These are phyloP conservation scores for Pulveroboletus ravenelii DNA, from an alignment of 768 basidiomycete genomes.

Conservation along the genomic window DNA sequence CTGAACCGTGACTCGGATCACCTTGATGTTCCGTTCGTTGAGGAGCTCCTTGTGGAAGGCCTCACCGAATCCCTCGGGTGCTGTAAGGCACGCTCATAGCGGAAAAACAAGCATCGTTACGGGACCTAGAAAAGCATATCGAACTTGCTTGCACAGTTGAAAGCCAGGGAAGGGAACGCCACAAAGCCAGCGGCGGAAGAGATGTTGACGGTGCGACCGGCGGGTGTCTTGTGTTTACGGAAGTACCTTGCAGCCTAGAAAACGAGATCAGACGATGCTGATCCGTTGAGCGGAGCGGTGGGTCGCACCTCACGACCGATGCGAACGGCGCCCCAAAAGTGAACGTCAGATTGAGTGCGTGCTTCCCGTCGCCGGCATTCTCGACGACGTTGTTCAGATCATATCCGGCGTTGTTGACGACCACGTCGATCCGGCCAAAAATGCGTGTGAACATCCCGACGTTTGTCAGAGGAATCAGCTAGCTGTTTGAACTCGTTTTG, in stretches of 20 bases:
- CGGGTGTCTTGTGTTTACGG: slow-evolving; percentile 23
- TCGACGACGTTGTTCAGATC: slow-evolving; percentile 25
- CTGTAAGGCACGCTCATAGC: slow-evolving; percentile 1
- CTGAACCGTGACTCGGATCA: slow-evolving; percentile 14
- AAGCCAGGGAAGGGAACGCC: slow-evolving; percentile 14
- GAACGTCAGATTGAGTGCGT: slow-evolving; percentile 27
- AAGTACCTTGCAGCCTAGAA: slow-evolving; percentile 26
- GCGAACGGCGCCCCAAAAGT: slow-evolving; percentile 31
- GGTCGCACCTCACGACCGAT: slow-evolving; percentile 22
- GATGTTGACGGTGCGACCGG: slow-evolving; percentile 22
- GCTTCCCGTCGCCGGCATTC: slow-evolving; percentile 21
- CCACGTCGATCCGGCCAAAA: slow-evolving; percentile 32
- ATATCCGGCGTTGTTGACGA: slow-evolving; percentile 33
- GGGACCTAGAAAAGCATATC: slow-evolving; percentile 2
- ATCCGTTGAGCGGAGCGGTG: neutral
- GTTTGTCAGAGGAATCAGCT: slow-evolving; percentile 9
- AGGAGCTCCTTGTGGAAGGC: slow-evolving; percentile 19
- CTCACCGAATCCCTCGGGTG: slow-evolving; percentile 26
- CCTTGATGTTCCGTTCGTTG: slow-evolving; percentile 26
- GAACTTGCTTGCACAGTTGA: slow-evolving; percentile 22
- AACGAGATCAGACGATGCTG: neutral
- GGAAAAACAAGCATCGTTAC: neutral
- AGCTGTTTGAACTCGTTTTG: too few species aligned
- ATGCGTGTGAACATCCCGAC: slow-evolving; percentile 17
- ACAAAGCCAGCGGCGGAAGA: slow-evolving; percentile 19